These are phyloP conservation scores for Leishmania gerbilli DNA, from an alignment of 208 protist genomes.

Conservation along the genomic window DNA sequence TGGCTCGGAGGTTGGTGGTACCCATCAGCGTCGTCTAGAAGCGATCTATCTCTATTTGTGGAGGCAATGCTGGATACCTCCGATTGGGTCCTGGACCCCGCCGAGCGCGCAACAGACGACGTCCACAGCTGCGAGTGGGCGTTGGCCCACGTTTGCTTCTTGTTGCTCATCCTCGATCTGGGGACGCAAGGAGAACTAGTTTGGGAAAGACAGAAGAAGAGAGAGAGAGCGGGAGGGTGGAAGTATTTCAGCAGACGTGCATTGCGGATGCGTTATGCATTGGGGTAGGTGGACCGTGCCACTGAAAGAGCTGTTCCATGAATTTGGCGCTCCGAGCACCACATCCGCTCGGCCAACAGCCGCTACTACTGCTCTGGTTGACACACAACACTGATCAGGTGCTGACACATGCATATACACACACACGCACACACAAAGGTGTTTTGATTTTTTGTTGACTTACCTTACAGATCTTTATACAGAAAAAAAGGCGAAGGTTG, in stretches of 20 bases:
- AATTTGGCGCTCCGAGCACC: background rate
- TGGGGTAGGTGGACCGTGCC: background rate
- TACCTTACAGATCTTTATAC: slow-evolving; percentile 1
- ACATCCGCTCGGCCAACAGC: background rate
- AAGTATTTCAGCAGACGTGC: background rate
- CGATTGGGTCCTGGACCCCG: slow-evolving; percentile 27
- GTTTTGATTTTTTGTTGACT: background rate
- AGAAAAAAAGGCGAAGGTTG: slow-evolving; percentile 1
- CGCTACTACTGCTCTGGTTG: background rate
- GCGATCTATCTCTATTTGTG: slow-evolving; percentile 38
- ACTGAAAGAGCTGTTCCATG: background rate
- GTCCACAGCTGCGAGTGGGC: slow-evolving; percentile 40
- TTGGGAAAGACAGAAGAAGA: background rate
- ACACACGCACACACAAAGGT: background rate
- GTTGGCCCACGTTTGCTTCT: slow-evolving; percentile 33
- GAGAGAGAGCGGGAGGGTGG: background rate
- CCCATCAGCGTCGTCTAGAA: slow-evolving; percentile 17
- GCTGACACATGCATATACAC: background rate
- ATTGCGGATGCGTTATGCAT: background rate
- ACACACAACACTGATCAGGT: background rate
- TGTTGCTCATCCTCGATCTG: slow-evolving; percentile 23
- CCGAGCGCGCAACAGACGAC: slow-evolving; percentile 13
- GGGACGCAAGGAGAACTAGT: background rate
- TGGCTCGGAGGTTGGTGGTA: background rate
- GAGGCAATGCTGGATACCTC: slow-evolving; percentile 28